Evolutionary conservation across 2,329 filamentous ascomycete species (phyloP).

Genomic region (Fusarium pseudocircinatum): DNA sequence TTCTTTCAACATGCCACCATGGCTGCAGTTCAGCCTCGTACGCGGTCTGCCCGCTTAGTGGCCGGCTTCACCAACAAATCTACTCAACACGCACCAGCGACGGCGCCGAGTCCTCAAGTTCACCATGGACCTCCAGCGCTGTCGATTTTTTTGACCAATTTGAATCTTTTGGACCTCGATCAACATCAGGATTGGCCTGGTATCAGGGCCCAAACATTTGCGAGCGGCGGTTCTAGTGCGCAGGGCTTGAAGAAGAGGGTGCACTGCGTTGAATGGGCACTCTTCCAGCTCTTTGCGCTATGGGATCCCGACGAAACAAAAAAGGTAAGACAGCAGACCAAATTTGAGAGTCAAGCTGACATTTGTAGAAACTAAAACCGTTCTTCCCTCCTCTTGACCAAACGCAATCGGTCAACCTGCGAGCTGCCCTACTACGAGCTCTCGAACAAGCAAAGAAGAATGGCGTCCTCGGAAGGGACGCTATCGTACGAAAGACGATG

Average conservation of each 20-base stretch:
- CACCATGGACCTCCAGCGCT: constrained; percentile 42
- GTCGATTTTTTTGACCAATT: constrained; percentile 76
- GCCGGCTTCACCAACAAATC: constrained; percentile 39
- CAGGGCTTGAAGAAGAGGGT: constrained; percentile 85
- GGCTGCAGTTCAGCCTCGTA: constrained; percentile 41
- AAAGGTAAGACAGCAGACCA: constrained; percentile 62
- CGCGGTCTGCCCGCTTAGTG: constrained; percentile 42
- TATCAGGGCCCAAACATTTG: constrained; percentile 76
- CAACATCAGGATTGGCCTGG: constrained; percentile 80
- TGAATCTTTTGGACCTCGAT: constrained; percentile 85
- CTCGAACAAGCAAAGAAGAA: constrained; percentile 90
- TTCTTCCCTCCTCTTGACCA: constrained; percentile 93
- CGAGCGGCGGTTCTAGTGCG: constrained; percentile 65
- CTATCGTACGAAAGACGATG: constrained; percentile 90
- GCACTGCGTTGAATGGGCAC: constrained; percentile 85
- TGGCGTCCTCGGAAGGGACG: constrained; percentile 81
- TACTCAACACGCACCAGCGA: constrained; percentile 9
- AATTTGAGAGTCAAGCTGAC: not conserved
- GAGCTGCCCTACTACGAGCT: constrained; percentile 81
- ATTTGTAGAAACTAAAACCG: constrained; percentile 80
- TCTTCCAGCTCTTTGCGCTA: constrained; percentile 86
- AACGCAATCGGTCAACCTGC: constrained; percentile 88
- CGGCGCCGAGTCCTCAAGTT: not conserved
- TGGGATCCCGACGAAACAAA: constrained; percentile 83
- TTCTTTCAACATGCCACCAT: constrained; percentile 35